phyloP scores from a whole-genome alignment of 257 asterid genomes.

The Vinca minor region DNA sequence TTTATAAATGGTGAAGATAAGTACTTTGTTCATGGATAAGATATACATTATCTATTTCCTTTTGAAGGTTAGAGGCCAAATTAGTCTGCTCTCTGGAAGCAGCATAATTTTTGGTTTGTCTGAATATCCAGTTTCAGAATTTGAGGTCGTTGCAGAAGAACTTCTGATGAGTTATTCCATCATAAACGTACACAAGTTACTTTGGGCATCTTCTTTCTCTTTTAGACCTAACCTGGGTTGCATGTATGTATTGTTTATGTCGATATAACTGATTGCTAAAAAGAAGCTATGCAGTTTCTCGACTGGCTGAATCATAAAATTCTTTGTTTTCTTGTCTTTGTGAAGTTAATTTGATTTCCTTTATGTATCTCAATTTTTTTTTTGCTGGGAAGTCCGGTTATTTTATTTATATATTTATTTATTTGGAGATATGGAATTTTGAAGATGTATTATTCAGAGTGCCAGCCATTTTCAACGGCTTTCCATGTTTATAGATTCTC shows the following conservation, averaged over 20 bases:
- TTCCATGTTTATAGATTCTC: not conserved
- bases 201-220: not conserved
- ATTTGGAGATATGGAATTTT: too few species aligned
- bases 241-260: not conserved
- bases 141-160: conserved; percentile 97
- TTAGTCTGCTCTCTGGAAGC: conserved; percentile 74
- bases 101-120: conserved; percentile 84
- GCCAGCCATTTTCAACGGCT: not conserved
- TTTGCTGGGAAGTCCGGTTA: not conserved
- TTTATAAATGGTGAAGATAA: not conserved
- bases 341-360: not conserved
- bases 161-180: conserved; percentile 84
- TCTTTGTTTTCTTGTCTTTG: not conserved
- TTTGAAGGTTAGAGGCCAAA: conserved; percentile 93
- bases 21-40: not conserved
- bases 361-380: too few species aligned
- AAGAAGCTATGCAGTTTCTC: not conserved
- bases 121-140: conserved; percentile 81
- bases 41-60: conserved; percentile 5
- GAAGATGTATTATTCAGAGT: too few species aligned
- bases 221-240: not conserved
- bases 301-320: not conserved
- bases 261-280: not conserved
- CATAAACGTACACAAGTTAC: conserved; percentile 52
- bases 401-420: too few species aligned